These are phyloP conservation scores for Petunia secreta DNA, from an alignment of 257 asterid species.

Conservation along the genomic window DNA sequence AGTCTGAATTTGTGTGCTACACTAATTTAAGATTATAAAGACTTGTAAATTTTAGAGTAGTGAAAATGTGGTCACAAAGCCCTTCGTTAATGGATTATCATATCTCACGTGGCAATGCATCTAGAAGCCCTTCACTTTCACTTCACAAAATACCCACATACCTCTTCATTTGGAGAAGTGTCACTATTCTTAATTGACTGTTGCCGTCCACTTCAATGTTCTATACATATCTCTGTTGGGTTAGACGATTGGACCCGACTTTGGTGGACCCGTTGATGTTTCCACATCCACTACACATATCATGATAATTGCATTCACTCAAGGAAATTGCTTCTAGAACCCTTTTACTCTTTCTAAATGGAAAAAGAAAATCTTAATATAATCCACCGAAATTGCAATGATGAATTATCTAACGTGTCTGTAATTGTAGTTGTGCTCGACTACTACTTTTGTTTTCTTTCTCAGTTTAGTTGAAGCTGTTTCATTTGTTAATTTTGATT, in stretches of 20 bases:
- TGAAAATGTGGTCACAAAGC: constrained; percentile 2
- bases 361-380: background rate
- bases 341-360: background rate
- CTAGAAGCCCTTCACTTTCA: constrained; percentile 47
- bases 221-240: background rate
- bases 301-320: background rate
- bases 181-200: constrained; percentile 21
- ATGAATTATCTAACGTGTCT: background rate
- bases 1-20: no score
- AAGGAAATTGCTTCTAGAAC: constrained; percentile 2
- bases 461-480: background rate
- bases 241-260: background rate
- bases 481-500: background rate
- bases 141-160: background rate
- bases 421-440: constrained; percentile 17
- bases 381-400: background rate
- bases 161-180: constrained; percentile 35
- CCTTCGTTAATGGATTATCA: background rate
- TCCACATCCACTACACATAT: no score
- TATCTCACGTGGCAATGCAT: constrained; percentile 31
- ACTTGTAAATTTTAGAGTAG: background rate
- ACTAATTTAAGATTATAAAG: no score
- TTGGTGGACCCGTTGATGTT: background rate
- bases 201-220: background rate
- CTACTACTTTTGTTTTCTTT: constrained; percentile 9